Evolutionary conservation across 225 moss, liverwort and hornwort genomes (phyloP).

Genomic region (Polytrichum formosum): DNA sequence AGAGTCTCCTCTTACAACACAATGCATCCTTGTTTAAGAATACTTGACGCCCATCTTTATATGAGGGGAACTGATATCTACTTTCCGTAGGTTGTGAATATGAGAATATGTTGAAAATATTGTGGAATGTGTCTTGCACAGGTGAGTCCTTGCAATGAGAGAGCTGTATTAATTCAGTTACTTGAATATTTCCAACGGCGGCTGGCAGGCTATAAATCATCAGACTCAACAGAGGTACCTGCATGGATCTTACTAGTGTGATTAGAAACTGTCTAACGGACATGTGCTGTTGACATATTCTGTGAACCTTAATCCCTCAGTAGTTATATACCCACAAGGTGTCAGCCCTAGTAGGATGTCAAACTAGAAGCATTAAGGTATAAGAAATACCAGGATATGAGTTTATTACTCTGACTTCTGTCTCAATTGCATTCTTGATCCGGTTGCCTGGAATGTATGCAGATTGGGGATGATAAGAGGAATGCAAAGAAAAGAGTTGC

Average conservation of each 20-base stretch:
- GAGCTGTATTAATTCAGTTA: slow-evolving; percentile 84
- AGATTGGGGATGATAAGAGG: slow-evolving; percentile 76
- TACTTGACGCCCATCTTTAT: too few relatives aligned
- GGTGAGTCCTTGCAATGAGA: slow-evolving; percentile 90
- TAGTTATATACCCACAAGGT: too few relatives aligned
- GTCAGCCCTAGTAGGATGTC: background rate
- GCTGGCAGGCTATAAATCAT: slow-evolving; percentile 74
- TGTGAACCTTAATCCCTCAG: too few relatives aligned
- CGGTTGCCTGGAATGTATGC: slow-evolving; percentile 20
- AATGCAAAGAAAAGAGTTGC: slow-evolving; percentile 93
- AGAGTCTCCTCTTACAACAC: background rate
- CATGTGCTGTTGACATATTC: background rate
- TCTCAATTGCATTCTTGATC: background rate
- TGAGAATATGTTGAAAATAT: too few relatives aligned
- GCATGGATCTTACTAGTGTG: background rate
- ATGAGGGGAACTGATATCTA: too few relatives aligned
- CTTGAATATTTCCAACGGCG: slow-evolving; percentile 61
- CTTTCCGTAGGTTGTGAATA: too few relatives aligned
- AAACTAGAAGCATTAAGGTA: background rate
- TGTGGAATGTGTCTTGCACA: slow-evolving; percentile 33
- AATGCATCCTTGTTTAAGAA: too few relatives aligned
- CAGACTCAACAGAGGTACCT: slow-evolving; percentile 61
- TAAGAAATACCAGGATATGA: too few relatives aligned
- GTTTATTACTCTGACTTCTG: background rate
- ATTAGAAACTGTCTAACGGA: background rate